Base-by-base conservation (phyloP, 352 stramenopile species). In the Phytophthora capsici region DNA sequence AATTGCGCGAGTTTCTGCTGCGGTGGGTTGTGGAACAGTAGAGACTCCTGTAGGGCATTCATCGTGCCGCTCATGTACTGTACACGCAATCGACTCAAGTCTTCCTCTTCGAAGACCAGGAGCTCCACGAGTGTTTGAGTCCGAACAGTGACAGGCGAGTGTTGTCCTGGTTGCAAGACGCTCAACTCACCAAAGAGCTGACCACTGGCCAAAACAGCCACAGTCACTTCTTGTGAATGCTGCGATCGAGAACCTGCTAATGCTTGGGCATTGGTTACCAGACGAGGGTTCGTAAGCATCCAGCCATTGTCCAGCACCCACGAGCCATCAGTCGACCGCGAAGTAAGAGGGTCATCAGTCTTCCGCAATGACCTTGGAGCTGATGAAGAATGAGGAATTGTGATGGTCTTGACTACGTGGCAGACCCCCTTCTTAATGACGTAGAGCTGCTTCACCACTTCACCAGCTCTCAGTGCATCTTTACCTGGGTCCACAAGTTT, bases 221-320 rank as follows among this genome's bases (percentile, higher is more conserved):
- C 73, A 25, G 77, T 74, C 44, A 92, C 75, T 32, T 90, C 74
- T 36, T 88, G 63, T 1, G 51, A 65, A 2, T 77, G 55, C 17
- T 71, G 55, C 14, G 59, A 30, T 14, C 55, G 63, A 1, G 62
- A 17, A 36, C 60, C 66, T 17, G 38, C 66, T 1, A 67, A 41
- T 4, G 63, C 54, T 37, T 81, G 69, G 2, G 77, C 75, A 10
- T 63, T 77, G 67, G 67, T 89, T 8, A 89, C 80, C 6, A 92
- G 74, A 2, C 83, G 81, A 26, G 83, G 83, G 52, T 92, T 92
- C 0, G 81, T 92, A 47, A 92, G 79, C 83, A 90, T 89, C 83
- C 83, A 92, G 26, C 83, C 81, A 36, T 90, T 92, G 73, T 92
- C 84, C 30, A 92, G 68, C 30, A 90, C 84, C 84, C 84, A 92